Percentiles rank a stretch among this genome's conserved stretches.
Evolutionary conservation across 208 protist species (phyloP).

Genomic region (Trypanosoma caninum): DNA sequence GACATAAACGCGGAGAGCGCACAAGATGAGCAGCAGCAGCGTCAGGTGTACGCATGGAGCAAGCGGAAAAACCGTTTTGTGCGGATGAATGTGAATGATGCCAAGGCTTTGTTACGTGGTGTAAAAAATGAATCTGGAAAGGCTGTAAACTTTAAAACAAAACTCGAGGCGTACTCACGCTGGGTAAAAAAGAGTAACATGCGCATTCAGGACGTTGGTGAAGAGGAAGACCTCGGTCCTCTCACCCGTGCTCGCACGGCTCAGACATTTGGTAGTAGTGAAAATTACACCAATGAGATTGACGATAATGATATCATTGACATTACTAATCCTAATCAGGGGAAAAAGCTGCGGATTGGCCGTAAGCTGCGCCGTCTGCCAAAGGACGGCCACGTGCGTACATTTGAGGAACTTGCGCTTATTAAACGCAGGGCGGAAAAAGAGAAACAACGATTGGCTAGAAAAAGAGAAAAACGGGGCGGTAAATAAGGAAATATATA

Average conservation of each 20-base stretch:
- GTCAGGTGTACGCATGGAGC: constrained; percentile 89
- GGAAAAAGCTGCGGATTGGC: constrained; percentile 88
- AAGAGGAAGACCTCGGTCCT: constrained; percentile 86
- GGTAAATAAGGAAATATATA: constrained; percentile 26
- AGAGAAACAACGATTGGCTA: constrained; percentile 65
- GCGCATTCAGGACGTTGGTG: constrained; percentile 89
- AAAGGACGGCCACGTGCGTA: constrained; percentile 83
- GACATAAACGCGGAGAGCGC: constrained; percentile 85
- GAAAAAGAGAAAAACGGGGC: constrained; percentile 44
- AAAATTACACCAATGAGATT: constrained; percentile 14
- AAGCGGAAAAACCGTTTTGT: constrained; percentile 93
- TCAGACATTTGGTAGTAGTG: not conserved
- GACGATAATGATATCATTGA: constrained; percentile 63
- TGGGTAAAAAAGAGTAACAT: constrained; percentile 92
- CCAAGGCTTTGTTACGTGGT: constrained; percentile 82
- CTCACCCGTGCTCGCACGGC: constrained; percentile 68
- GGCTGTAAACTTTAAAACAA: constrained; percentile 90
- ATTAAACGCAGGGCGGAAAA: constrained; percentile 79
- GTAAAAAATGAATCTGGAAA: constrained; percentile 93
- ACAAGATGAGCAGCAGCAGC: constrained; percentile 78
- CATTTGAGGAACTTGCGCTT: constrained; percentile 82
- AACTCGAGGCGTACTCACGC: constrained; percentile 83
- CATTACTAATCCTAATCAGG: constrained; percentile 88
- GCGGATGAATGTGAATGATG: constrained; percentile 88
- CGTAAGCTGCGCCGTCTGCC: constrained; percentile 80